Base-by-base conservation (phyloP, 164 flowering plant species). In the Vitis riparia region DNA sequence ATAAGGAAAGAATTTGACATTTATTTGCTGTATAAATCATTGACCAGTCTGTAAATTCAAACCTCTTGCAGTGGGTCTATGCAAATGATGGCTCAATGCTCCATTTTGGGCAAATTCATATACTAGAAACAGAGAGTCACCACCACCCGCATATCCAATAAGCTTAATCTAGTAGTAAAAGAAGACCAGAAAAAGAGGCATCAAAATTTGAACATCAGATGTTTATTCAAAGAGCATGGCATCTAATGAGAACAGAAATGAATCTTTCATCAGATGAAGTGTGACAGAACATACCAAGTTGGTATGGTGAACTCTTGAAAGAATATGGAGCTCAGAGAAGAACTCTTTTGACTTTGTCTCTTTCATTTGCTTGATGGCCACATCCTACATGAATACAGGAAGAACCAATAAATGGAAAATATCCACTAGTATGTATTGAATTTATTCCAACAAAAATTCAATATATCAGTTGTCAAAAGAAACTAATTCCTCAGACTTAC, bases 291-390 rank as follows among this genome's bases (percentile, higher is more conserved):
- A 1, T 75, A 82, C 83, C 81, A 82, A 66, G 55, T 79, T 77
- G 50, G 65, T 53, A 66, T 82, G 83, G 64, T 75, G 76, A 71
- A 82, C 79, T 66, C 67, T 77, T 66, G 76, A 68, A 37, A 82
- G 78, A 50, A 79, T 68, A 32, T 73, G 73, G 9, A 77, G 65
- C 74, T 82, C 85, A 3, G 83, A 75, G 47, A 77, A 65, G 73
- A 82, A 82, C 76, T 82, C 85, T 68, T 75, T 82, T 37, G 83
- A 75, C 66, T 79, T 79, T 16, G 80, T 68, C 58, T 63, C 73
- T 69, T 72, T 79, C 83, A 79, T 82, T 71, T 77, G 81, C 77
- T 82, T 82, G 67, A 79, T 73, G 56, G 83, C 85, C 75, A 77
- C 82, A 49, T 74, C 77, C 85, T 79, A 63, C 58, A 71, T 49